phyloP scores from a whole-genome alignment of 352 stramenopile species.

The Globisporangium camurandrum region DNA sequence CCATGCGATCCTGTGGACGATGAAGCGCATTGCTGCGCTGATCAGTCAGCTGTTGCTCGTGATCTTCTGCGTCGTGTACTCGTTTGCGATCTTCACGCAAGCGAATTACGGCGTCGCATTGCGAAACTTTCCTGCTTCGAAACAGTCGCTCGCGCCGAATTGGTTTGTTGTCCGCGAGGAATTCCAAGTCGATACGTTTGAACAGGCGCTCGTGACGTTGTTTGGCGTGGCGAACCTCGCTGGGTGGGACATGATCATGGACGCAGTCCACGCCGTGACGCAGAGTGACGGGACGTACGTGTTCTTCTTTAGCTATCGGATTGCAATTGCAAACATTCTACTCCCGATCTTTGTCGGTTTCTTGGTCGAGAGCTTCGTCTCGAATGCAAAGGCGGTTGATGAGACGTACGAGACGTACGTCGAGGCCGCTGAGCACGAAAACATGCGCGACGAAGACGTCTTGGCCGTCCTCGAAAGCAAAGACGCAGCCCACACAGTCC shows the following conservation, averaged over 20 bases:
- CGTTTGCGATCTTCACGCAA: conserved; percentile 74
- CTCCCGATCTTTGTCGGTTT: conserved; percentile 84
- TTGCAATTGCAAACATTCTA: conserved; percentile 77
- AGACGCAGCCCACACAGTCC: too few relatives aligned
- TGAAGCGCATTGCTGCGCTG: conserved; percentile 77
- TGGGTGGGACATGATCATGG: conserved; percentile 77
- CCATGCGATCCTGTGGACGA: conserved; percentile 78
- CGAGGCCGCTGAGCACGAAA: conserved; percentile 16
- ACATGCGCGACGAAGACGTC: conserved; percentile 37
- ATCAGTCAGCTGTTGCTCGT: conserved; percentile 71
- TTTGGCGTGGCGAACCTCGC: conserved; percentile 72
- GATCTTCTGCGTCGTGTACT: conserved; percentile 83
- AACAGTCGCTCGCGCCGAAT: conserved; percentile 35
- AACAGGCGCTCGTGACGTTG: conserved; percentile 65
- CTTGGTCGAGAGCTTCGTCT: conserved; percentile 77
- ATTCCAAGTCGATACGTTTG: conserved; percentile 77
- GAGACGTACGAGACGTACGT: conserved; percentile 62
- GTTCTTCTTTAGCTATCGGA: conserved; percentile 81
- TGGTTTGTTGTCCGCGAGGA: conserved; percentile 69
- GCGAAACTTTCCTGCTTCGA: conserved; percentile 41
- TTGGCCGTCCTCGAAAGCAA: conserved; percentile 47
- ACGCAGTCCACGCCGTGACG: conserved; percentile 65
- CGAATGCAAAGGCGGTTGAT: conserved; percentile 64
- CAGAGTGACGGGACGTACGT: conserved; percentile 49
- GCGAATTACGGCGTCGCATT: conserved; percentile 64